Evolutionary conservation across 2,329 filamentous ascomycete genomes (phyloP), one percentile per base, ranked within the genome.

Genomic region (Cadophora sp.): DNA sequence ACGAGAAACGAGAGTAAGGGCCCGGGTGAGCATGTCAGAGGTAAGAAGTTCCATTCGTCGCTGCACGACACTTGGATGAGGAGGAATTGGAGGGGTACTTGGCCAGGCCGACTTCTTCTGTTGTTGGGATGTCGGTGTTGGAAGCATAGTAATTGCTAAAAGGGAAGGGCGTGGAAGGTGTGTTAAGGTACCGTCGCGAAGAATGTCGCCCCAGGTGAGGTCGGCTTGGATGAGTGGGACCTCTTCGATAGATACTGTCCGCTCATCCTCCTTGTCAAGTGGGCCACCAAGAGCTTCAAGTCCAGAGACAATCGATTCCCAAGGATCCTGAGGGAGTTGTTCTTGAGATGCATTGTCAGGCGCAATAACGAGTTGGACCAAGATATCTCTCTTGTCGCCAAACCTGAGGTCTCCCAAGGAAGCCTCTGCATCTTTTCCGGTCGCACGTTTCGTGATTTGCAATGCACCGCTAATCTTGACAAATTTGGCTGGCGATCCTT

Each of bases 391-490:
- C 85, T 98, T 99, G 80, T 99, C 96, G 43, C 96, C 96, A 77
- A 98, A 98, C 58, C 94, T 89, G 62, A 99, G 83, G 79, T 99
- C 96, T 43, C 96, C 96, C 27, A 99, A 83, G 0, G 92, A 91
- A 11, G 94, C 95, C 81, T 99, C 96, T 0, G 95, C 96, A 79
- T 98, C 96, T 62, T 94, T 91, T 12, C 96, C 96, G 27, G 94
- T 97, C 16, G 95, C 96, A 69, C 96, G 91, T 83, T 97, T 99
- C 3, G 95, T 98, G 71, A 97, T 97, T 78, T 98, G 94, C 68
- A 99, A 83, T 4, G 95, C 96, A 64, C 96, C 96, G 76, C 93
- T 97, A 76, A 99, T 98, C 82, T 99, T 99, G 79, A 97, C 93
- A 78, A 99, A 99, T 78, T 97, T 97, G 75, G 96, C 96, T 0